phyloP scores from a whole-genome alignment of 352 stramenopile genomes.

The Elongisporangium anandrum region DNA sequence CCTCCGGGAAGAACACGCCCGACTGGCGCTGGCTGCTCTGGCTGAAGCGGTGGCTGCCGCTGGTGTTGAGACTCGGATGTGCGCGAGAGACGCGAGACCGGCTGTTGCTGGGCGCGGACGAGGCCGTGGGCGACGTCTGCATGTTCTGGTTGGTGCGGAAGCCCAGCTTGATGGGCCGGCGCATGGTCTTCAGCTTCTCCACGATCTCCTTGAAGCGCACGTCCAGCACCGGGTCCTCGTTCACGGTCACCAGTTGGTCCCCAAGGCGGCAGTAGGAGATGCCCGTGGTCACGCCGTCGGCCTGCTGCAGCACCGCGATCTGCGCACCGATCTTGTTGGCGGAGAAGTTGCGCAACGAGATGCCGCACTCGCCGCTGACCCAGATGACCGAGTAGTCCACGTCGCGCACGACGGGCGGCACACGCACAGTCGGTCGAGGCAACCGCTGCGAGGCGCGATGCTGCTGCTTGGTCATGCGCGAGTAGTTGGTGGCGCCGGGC shows the following conservation, averaged over 20 bases:
- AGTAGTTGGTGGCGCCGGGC: slow-evolving; percentile 15
- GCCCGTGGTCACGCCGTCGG: slow-evolving; percentile 68
- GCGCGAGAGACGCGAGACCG: slow-evolving; percentile 1
- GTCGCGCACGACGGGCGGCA: slow-evolving; percentile 7
- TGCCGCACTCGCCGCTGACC: slow-evolving; percentile 79
- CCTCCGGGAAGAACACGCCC: slow-evolving; percentile 13
- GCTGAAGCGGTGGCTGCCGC: slow-evolving; percentile 12
- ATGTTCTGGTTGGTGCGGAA: slow-evolving; percentile 69
- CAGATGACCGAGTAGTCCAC: slow-evolving; percentile 73
- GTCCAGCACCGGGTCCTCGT: slow-evolving; percentile 57
- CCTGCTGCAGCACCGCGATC: slow-evolving; percentile 76
- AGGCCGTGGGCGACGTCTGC: slow-evolving; percentile 48
- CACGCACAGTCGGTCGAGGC: slow-evolving; percentile 2
- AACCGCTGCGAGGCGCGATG: slow-evolving; percentile 12
- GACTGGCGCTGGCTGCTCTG: slow-evolving; percentile 4
- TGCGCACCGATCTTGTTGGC: slow-evolving; percentile 71
- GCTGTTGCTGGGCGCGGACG: slow-evolving; percentile 5
- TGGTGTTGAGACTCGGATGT: not conserved
- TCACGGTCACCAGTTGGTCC: slow-evolving; percentile 72
- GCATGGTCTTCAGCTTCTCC: slow-evolving; percentile 68
- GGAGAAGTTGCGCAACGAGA: slow-evolving; percentile 81
- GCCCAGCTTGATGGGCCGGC: slow-evolving; percentile 60
- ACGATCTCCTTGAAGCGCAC: slow-evolving; percentile 70
- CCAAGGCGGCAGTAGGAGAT: slow-evolving; percentile 74
- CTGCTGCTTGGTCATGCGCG: slow-evolving; percentile 22